A percentile compares a stretch with the other conserved stretches of the same genome.
These are phyloP conservation scores for Cryoendolithus antarcticus DNA, from an alignment of 2,329 filamentous ascomycete genomes.

Conservation along the genomic window DNA sequence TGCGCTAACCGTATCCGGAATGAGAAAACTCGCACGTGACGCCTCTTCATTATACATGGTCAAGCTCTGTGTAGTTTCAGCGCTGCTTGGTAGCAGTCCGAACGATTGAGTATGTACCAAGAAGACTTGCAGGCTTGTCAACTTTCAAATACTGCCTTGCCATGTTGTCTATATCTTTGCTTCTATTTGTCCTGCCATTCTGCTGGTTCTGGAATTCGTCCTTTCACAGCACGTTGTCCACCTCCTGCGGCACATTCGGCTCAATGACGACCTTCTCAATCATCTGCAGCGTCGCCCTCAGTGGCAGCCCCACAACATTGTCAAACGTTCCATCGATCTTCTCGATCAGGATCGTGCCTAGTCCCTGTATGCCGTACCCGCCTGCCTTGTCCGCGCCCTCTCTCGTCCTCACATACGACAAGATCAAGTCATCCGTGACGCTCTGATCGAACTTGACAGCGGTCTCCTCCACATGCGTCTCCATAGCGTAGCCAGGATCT, in stretches of 20 bases:
- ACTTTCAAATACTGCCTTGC: no score
- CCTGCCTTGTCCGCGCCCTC: slow-evolving; percentile 95
- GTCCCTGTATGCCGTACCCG: slow-evolving; percentile 85
- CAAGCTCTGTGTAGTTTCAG: no score
- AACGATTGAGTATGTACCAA: no score
- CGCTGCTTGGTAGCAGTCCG: no score
- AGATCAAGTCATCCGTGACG: slow-evolving; percentile 69
- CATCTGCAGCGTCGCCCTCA: slow-evolving; percentile 63
- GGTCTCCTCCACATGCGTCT: slow-evolving; percentile 78
- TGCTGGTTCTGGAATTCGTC: no score
- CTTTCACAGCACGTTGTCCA: slow-evolving; percentile 12
- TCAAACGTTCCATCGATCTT: slow-evolving; percentile 81
- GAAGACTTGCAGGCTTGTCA: no score
- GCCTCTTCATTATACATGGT: no score
- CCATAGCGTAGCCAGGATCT: slow-evolving; percentile 75
- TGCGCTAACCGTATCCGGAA: no score
- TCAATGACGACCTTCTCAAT: slow-evolving; percentile 74
- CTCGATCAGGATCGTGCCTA: slow-evolving; percentile 77
- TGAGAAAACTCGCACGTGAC: no score
- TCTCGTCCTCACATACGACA: slow-evolving; percentile 66
- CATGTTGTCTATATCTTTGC: no score
- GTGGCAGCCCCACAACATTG: slow-evolving; percentile 84
- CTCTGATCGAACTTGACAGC: slow-evolving; percentile 64
- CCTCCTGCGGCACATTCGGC: slow-evolving; percentile 53
- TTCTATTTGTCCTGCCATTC: no score